Evolutionary conservation across 371 early-diverging fungal species (phyloP), one percentile per base, ranked within the genome.

Genomic region (Furculomyces boomerangus): DNA sequence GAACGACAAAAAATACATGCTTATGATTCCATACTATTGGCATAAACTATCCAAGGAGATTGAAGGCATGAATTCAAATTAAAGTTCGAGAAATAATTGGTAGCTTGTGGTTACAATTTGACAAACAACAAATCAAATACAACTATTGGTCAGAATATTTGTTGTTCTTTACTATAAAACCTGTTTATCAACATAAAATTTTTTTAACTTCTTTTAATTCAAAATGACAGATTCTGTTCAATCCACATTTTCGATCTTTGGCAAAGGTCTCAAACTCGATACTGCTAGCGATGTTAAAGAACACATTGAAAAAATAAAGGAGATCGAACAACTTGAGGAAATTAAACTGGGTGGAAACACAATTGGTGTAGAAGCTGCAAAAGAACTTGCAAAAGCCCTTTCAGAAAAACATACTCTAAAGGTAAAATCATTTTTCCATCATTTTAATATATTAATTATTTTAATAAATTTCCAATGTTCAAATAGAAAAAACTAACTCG

Each of bases 261-360:
- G 66, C 49, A 67, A 57, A 58, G 66, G 69, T 13, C 61, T 85
- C 41, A 93, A 90, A 70, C 78, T 93, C 35, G 77, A 88, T 55
- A 85, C 83, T 3, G 83, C 83, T 30, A 83, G 72, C 31, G 89
- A 93, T 71, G 84, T 87, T 53, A 71, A 78, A 58, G 74, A 71
- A 24, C 83, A 80, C 61, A 74, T 86, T 44, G 78, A 76, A 22
- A 79, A 82, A 40, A 78, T 96, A 32, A 53, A 61, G 14, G 72
- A 68, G 37, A 59, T 80, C 66, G 74, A 75, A 54, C 70, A 74
- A 54, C 78, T 92, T 32, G 75, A 80, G 54, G 77, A 75, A 39
- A 77, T 94, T 58, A 68, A 77, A n/a, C 67, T 94, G 30, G 78
- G 81, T 59, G 97, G 97, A 16, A 94, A 93, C 74, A 91, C 94